Evolutionary conservation across 1,139 yeast species (phyloP), one percentile per base, ranked within the genome.

Genomic region (Geotrichum australiense): DNA sequence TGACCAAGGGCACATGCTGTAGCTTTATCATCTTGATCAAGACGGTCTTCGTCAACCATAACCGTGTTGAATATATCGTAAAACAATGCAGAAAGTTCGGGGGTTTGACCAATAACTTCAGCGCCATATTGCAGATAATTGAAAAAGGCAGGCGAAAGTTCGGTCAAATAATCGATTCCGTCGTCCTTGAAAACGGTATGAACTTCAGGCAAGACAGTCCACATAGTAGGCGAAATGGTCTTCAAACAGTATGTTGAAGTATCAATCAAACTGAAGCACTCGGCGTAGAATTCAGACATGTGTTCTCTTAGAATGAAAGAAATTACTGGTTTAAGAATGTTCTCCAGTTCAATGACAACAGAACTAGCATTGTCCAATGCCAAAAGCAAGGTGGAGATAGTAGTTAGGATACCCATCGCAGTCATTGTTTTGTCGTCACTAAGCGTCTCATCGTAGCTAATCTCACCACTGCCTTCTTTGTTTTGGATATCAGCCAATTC

Each of bases 281-380:
- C 97, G 28, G 84, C 75, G 57, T 80, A 79, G 59, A 83, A 86
- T 55, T 86, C 94, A 50, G 81, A 85, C 57, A 85, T 65, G 39
- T 73, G 72, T 50, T 80, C 71, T 26, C 65, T 68, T 45, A 89
- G 70, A 4, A 86, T 82, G 51, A 69, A 76, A 47, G 74, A 75
- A 37, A 89, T 74, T 23, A 80, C 81, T 11, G 96, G 95, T 32
- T 76, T 66, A 47, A 83, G 76, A 4, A 81, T 77, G 48, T 76
- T 78, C 56, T 87, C 96, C 42, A 91, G 69, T 55, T 73, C 72
- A 37, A 68, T 63, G 34, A 89, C 73, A 43, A 84, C 72, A 21
- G 78, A 86, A 19, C 69, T 68, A 2, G 94, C 80, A 56, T 81
- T 83, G 59, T 91, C 97, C 61, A 91, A 79, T 10, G 94, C 83